Conservation (phyloP, 106 monocot genomes). For the Dendrobium chrysotoxum region DNA sequence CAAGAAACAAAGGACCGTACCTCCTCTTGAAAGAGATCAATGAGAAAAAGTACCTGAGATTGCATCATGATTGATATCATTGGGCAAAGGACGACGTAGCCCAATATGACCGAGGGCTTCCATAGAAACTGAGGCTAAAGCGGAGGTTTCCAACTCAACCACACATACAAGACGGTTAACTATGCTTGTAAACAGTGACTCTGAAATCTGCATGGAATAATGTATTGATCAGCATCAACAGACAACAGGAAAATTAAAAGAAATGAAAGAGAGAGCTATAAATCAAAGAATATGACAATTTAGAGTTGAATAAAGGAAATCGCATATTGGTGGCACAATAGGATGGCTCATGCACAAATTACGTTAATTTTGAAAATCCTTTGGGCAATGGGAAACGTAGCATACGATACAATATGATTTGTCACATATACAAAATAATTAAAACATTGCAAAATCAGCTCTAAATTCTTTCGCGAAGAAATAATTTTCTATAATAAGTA, state of each 20-base stretch:
- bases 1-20: background rate
- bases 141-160: constrained; percentile 57
- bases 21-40: background rate
- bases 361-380: background rate
- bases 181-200: constrained; percentile 25
- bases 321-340: background rate
- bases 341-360: background rate
- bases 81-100: constrained; percentile 54
- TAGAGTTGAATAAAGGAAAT: background rate
- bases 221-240: background rate
- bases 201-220: constrained; percentile 45
- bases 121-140: constrained; percentile 71
- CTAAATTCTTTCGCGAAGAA: background rate
- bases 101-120: constrained; percentile 97
- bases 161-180: constrained; percentile 49
- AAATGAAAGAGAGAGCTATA: background rate
- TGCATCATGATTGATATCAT: constrained; percentile 32
- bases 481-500: background rate
- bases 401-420: background rate
- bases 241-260: background rate
- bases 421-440: background rate
- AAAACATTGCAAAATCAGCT: background rate
- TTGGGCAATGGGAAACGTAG: background rate
- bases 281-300: background rate
- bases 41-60: constrained; percentile 36